These are phyloP conservation scores for Ogataea minuta DNA, from an alignment of 805 yeast genomes.

Conservation along the genomic window DNA sequence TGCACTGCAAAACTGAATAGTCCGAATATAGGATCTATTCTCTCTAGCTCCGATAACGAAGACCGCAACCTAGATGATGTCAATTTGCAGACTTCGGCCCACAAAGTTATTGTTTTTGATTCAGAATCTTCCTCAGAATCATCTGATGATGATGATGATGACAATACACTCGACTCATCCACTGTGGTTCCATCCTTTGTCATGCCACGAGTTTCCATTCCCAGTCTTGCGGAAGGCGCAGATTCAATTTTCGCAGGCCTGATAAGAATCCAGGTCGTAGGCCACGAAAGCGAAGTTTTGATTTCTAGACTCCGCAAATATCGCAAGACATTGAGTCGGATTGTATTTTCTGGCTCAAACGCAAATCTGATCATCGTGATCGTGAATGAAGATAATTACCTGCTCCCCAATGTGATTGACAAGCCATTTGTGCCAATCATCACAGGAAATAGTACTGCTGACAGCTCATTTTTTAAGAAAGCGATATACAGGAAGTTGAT, in stretches of 20 bases:
- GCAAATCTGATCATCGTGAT: conserved; percentile 31
- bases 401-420: conserved; percentile 28
- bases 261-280: conserved; percentile 30
- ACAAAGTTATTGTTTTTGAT: conserved; percentile 26
- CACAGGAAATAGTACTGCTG: conserved; percentile 3
- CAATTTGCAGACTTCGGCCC: conserved; percentile 12
- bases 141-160: conserved; percentile 27
- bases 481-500: conserved; percentile 20
- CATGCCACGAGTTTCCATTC: conserved; percentile 37
- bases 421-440: conserved; percentile 34
- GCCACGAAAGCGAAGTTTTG: conserved; percentile 22
- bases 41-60: conserved; percentile 35
- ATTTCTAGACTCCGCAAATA: conserved; percentile 27
- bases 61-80: conserved; percentile 21
- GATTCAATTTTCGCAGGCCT: background rate
- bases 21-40: conserved; percentile 31
- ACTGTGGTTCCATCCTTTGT: conserved; percentile 35
- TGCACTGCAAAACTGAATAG: conserved; percentile 13
- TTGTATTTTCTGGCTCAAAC: conserved; percentile 25
- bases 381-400: conserved; percentile 29
- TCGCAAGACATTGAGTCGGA: conserved; percentile 30
- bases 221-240: conserved; percentile 13
- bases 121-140: conserved; percentile 24
- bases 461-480: conserved; percentile 12
- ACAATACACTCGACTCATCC: conserved; percentile 27